Base-by-base conservation (phyloP, 2,329 filamentous ascomycete species). In the Paecilomyces variotii region DNA sequence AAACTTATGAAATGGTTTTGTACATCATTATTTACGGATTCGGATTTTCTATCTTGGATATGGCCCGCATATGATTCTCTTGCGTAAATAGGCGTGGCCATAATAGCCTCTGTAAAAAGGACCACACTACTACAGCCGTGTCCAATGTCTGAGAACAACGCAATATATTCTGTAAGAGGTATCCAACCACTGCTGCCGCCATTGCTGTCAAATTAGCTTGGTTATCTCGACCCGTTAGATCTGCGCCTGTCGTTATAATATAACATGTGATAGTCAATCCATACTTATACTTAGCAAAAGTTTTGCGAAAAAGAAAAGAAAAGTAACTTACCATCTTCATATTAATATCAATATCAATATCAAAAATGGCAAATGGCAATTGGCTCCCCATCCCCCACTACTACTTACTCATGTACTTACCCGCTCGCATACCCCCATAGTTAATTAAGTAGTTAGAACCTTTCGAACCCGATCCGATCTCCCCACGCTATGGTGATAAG, bases 131-230 rank as follows among this genome's bases (percentile, higher is more conserved):
- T n/a, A 4, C 12, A 51, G 55, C 56, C 39, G 58, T 55, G 61
- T 54, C 51, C 32, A 63, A 60, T 10, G 64, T 61, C 30, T 55
- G 63, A 1, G 62, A 68, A 27, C 61, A 68, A 10, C 64, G 60
- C 53, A 78, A 55, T 19, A 79, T 76, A 56, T 74, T 69, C 55
- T 65, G 55, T 57, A 79, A 56, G 4, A 80, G 65, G 49, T 76
- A 80, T 0, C 76, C 76, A 7, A 78, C 59, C 2, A 68, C 70
- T 2, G 65, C 63, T 7, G 79, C 79, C 4, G 79, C 78, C 45
- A 80, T 69, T 1, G 63, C 76, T 2, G 73, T 79, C 12, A 81
- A 61, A 60, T 79, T 79, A 0, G 77, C 76, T 63, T 82, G 79
- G 56, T 81, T 71, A 10, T 80, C 76, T 11, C 79, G 69, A 0